Evolutionary conservation across 495 filamentous ascomycete genomes (phyloP), one percentile per base, ranked within the genome.

Genomic region (Neurospora sp.): DNA sequence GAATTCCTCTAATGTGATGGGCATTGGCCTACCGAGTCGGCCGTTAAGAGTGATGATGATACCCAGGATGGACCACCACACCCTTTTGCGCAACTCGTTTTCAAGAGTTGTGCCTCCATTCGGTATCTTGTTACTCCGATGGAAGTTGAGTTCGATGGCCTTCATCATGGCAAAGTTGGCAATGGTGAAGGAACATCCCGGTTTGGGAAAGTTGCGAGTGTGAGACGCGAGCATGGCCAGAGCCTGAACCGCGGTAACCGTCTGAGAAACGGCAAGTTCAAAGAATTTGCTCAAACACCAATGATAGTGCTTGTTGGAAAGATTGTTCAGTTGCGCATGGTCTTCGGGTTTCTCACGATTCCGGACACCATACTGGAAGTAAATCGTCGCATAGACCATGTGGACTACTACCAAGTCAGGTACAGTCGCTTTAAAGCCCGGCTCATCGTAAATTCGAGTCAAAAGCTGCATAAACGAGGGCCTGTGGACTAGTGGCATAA

Each of bases 361-460:
- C 1, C 91, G 84, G 7, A 87, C 80, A 27, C 90, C 89, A 72
- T 89, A 90, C 76, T 94, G 93, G 71, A 90, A 93, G 76, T 89
- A 90, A 76, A 94, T 89, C 54, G 90, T 91, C 20, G 92, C 91
- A 76, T 94, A 90, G 69, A 94, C 85, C 87, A 93, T 92, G 81
- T 94, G 92, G 27, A 93, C 84, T 75, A 88, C 87, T n/a, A 92
- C 91, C 2, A 84, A 86, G 75, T 94, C 90, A 1, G 90, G 87
- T 2, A 87, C 79, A 1, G 87, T 86, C 1, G 91, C 86, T 72
- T 85, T 81, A 79, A 88, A 92, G 66, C 73, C 82, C 7, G 85
- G 82, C 35, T 92, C 89, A 72, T 91, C 87, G 75, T 92, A 93
- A 70, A 89, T 85, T 27, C 85, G 86, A 39, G 79, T 84, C 71